Evolutionary conservation across 2,329 filamentous ascomycete genomes (phyloP), one percentile per base, ranked within the genome.

Genomic region (Fusarium drepaniforme): DNA sequence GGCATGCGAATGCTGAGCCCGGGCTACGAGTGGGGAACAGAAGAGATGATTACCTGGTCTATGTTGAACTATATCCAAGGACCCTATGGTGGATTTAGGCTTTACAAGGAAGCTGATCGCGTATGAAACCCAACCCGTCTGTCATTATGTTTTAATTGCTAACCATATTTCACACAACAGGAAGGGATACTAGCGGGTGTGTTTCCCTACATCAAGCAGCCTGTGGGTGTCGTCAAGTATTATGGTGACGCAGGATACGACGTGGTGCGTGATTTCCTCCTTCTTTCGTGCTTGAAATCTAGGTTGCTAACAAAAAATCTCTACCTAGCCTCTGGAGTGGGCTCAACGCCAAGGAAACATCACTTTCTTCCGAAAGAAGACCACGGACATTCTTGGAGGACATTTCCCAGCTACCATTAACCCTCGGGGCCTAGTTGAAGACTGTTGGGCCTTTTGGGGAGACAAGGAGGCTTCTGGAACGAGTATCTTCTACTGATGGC

Each of bases 41-140:
- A 75, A 2, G 15, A 72, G 0, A 40, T 75, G 2, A 75, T 75
- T 49, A 75, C 72, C 1, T 68, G 67, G 12, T 37, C 68, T 1
- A 44, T 72, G 63, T 57, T 72, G 51, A n/a, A 75, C 21, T 75
- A 65, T 3, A 75, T 75, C 3, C 72, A 71, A 16, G 73, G 68
- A 5, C 72, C 72, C 2, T 72, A 72, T 16, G 46, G 23, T 8
- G 64, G 64, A 4, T 40, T 72, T 15, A 44, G 70, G 3, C 35
- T 65, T 9, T 72, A 72, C 42, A 61, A 60, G 40, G 64, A 66
- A 37, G 64, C 53, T 5, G 21, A 61, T 8, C 53, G 64, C 12
- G 64, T 66, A 66, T n/a, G 63, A 11, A 37, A 5, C 11, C 25
- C n/a, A 35, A 15, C 16, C 30, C 12, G 5, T 58, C 8, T 60